phyloP scores from a whole-genome alignment of 345 rosid genomes.

The Durio zibethinus region DNA sequence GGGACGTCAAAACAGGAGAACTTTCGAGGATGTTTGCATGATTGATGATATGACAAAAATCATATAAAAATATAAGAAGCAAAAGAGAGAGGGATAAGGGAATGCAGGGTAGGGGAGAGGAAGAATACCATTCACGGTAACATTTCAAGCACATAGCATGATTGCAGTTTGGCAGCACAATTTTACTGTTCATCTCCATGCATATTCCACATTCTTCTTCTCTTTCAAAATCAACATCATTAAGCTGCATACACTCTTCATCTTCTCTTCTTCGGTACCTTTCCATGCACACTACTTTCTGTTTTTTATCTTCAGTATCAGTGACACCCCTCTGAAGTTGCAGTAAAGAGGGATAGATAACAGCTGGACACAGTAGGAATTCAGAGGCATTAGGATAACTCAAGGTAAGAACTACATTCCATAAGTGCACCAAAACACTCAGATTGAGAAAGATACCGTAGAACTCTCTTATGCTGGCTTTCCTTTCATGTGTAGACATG shows the following conservation, averaged over 20 bases:
- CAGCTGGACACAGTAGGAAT: slow-evolving; percentile 36
- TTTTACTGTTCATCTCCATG: slow-evolving; percentile 59
- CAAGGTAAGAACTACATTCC: not conserved
- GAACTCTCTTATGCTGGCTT: slow-evolving; percentile 62
- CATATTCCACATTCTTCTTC: slow-evolving; percentile 78
- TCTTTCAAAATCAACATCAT: slow-evolving; percentile 48
- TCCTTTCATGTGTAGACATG: slow-evolving; percentile 54
- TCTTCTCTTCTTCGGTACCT: slow-evolving; percentile 55
- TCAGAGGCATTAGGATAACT: slow-evolving; percentile 7
- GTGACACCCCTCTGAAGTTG: slow-evolving; percentile 59
- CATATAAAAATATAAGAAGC: not conserved
- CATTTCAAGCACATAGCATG: slow-evolving; percentile 70
- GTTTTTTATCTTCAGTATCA: slow-evolving; percentile 58
- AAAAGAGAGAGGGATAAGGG: not conserved
- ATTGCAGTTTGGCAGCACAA: slow-evolving; percentile 59
- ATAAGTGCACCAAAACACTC: not conserved
- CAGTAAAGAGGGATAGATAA: slow-evolving; percentile 59
- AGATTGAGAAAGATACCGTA: slow-evolving; percentile 38
- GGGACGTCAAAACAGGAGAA: not conserved
- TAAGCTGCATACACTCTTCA: slow-evolving; percentile 24
- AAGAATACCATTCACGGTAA: slow-evolving; percentile 54
- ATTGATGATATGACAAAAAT: not conserved
- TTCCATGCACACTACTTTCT: slow-evolving; percentile 51
- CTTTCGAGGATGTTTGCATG: not conserved
- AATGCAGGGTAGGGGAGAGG: not conserved